A percentile compares a stretch with the other conserved stretches of the same genome.
These are phyloP conservation scores for Alternaria gansuensis DNA, from an alignment of 2,329 filamentous ascomycete genomes.

Conservation along the genomic window DNA sequence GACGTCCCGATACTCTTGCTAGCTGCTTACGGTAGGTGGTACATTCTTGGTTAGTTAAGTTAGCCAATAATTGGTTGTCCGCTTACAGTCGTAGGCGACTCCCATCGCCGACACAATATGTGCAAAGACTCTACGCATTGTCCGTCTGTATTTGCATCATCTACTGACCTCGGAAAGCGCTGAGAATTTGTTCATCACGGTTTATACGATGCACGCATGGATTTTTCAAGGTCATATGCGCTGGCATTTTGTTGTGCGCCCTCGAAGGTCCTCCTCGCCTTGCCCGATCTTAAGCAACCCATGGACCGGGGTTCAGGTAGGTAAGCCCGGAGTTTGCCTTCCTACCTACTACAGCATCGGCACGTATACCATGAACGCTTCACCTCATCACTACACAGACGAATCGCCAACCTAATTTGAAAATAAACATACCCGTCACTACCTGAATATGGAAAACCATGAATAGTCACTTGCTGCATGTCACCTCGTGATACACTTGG, in stretches of 20 bases:
- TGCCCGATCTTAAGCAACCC: background rate
- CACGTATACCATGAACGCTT: background rate
- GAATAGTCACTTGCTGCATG: background rate
- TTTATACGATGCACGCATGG: background rate
- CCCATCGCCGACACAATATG: background rate
- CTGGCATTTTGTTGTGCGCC: background rate
- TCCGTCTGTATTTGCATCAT: background rate
- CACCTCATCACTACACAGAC: background rate
- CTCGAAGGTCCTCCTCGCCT: background rate
- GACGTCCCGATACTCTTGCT: background rate
- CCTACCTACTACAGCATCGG: background rate
- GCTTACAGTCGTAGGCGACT: background rate
- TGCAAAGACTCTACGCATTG: background rate
- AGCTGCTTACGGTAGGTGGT: background rate
- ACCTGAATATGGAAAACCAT: background rate
- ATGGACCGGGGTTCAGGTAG: constrained; percentile 2
- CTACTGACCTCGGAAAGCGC: background rate
- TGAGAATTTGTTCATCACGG: background rate
- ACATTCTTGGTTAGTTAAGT: background rate
- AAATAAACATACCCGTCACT: background rate
- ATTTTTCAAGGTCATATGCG: background rate
- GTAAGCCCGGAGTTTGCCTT: background rate
- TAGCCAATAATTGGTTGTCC: background rate
- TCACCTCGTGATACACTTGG: background rate
- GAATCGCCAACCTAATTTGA: background rate